Conservation (phyloP, 108 stramenopile genomes). For the Pseudonitzschia multiseries region DNA sequence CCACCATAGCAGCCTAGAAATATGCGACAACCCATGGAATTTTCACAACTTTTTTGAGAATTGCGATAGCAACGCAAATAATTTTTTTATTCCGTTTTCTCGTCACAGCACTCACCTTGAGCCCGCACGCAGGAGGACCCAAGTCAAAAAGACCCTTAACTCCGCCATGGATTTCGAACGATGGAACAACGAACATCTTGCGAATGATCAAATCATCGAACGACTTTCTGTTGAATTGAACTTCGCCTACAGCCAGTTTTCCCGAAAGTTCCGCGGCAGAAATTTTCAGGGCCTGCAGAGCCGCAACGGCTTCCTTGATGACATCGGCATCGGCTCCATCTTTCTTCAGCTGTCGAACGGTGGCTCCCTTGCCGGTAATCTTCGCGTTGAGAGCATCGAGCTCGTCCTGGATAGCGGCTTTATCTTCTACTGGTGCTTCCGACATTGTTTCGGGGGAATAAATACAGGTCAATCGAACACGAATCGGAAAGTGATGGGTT, state of each 20-base stretch:
- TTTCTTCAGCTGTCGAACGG: slow-evolving; percentile 85
- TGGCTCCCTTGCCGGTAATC: slow-evolving; percentile 83
- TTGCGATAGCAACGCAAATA: neutral
- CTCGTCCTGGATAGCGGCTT: slow-evolving; percentile 61
- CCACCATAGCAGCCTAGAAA: slow-evolving; percentile 88
- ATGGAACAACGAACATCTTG: slow-evolving; percentile 98
- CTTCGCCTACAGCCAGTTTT: slow-evolving; percentile 49
- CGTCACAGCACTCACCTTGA: slow-evolving; percentile 70
- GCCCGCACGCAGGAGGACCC: slow-evolving; percentile 96
- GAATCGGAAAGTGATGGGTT: no score
- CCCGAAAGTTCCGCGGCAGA: slow-evolving; percentile 53
- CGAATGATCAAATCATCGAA: slow-evolving; percentile 96
- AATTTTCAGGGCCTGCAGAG: slow-evolving; percentile 77
- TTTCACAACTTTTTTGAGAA: neutral
- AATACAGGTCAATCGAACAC: neutral
- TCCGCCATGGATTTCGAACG: slow-evolving; percentile 99
- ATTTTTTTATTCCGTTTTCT: neutral
- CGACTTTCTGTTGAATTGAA: slow-evolving; percentile 79
- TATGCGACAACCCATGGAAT: neutral
- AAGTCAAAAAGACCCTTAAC: slow-evolving; percentile 98
- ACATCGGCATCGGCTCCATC: slow-evolving; percentile 75
- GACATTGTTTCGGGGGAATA: slow-evolving; percentile 12
- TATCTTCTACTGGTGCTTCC: slow-evolving; percentile 17
- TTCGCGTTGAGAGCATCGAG: slow-evolving; percentile 83
- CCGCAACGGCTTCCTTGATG: slow-evolving; percentile 75